Evolutionary conservation across 768 basidiomycete species (phyloP), one percentile per base, ranked within the genome.

Genomic region (Hypsizygus marmoreus): DNA sequence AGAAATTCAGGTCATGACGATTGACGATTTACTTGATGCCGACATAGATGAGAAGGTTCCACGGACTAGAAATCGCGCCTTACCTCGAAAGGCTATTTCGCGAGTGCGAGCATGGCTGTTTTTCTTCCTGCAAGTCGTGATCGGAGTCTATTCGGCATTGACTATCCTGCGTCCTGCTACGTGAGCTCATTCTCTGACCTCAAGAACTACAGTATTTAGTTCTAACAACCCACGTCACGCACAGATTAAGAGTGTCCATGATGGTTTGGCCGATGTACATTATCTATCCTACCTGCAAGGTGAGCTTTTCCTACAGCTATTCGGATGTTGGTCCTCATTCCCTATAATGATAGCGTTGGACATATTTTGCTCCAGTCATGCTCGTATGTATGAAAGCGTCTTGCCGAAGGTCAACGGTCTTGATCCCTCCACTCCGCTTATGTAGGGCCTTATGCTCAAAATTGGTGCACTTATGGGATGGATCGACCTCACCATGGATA

Each of bases 271-370:
- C 66, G 6, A 41, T 67, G 20, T 67, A 61, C 40, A 49, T 67
- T 17, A 57, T 67, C 16, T 67, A 67, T 49, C 66, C 64, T 2
- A 67, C 66, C 6, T 67, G 62, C 57, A 67, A 67, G 57, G 62
- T 62, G 39, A 17, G 36, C n/a, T 37, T n/a, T 9, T 17, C 10
- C 23, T 4, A 30, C 16, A 17, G 20, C 26, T n/a, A 6, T 13
- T 12, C 4, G 3, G 19, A 3, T 43, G 17, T 12, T 36, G 8
- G 12, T 13, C n/a, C 32, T 42, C 13, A 40, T 19, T 34, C 25
- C 6, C 16, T 36, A 8, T 13, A 8, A 2, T 20, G 13, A 34
- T 13, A 67, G 61, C 60, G 63, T 11, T 67, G 63, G 64, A 64
- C 56, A 35, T 47, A 56, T 32, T 50, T 64, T 16, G 65, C 63